Percentiles rank a stretch among this genome's conserved stretches.
phyloP scores from a whole-genome alignment of 2,329 filamentous ascomycete species.

The Fusarium cyanostomum region DNA sequence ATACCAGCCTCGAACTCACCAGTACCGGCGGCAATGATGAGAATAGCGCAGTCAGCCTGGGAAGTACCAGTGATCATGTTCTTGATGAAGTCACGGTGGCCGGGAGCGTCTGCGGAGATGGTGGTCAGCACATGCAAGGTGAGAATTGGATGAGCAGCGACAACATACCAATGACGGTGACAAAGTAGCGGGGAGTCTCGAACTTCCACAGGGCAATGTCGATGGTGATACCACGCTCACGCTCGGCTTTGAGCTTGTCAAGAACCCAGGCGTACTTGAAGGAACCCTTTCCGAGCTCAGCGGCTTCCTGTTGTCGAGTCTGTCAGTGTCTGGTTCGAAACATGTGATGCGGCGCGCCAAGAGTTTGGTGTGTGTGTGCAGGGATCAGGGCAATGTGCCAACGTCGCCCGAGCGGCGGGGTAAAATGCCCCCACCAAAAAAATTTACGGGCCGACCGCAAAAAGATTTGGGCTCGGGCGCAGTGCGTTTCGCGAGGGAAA shows the following conservation, averaged over 20 bases:
- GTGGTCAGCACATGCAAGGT: conserved; percentile 13
- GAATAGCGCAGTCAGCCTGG: conserved; percentile 99
- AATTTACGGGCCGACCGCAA: conserved; percentile 23
- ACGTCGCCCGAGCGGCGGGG: conserved; percentile 33
- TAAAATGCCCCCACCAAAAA: conserved; percentile 29
- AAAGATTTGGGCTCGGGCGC: conserved; percentile 26
- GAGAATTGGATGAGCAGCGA: not conserved
- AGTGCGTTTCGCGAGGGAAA: conserved; percentile 16
- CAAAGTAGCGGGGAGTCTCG: conserved; percentile 97
- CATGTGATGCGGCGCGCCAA: conserved; percentile 17
- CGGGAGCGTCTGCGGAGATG: conserved; percentile 81
- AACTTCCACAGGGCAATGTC: conserved; percentile 99
- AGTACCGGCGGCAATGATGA: conserved; percentile 99
- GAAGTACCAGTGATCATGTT: conserved; percentile 99
- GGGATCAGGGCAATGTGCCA: conserved; percentile 9
- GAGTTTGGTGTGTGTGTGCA: conserved; percentile 16
- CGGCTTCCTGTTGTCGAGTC: conserved; percentile 78
- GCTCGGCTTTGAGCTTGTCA: conserved; percentile 99
- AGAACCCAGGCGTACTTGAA: conserved; percentile 99
- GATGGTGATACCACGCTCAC: conserved; percentile 99
- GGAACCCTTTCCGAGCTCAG: conserved; percentile 99
- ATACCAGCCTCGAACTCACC: conserved; percentile 99
- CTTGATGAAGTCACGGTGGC: conserved; percentile 99
- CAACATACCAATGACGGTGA: conserved; percentile 91
- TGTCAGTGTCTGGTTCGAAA: conserved; percentile 29